phyloP scores from a whole-genome alignment of 805 yeast genomes.

The Yarrowia bubula region DNA sequence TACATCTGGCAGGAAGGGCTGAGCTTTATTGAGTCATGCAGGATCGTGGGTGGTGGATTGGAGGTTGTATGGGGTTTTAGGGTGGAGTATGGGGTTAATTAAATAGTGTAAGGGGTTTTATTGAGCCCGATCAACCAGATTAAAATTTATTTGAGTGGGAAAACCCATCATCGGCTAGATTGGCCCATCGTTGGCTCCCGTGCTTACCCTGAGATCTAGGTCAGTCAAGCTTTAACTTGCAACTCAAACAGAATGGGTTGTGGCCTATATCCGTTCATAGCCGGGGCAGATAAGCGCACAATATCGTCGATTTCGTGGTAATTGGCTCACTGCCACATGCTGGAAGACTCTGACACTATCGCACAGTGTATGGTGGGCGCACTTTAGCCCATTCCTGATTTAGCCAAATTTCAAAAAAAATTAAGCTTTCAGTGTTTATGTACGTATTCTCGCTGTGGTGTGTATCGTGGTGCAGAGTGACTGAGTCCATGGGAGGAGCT shows the following conservation, averaged over 20 bases:
- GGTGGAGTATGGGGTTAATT: background rate
- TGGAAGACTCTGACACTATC: background rate
- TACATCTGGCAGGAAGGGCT: background rate
- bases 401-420: constrained; percentile 1
- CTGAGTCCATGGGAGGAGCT: background rate
- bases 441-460: background rate
- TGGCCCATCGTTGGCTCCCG: background rate
- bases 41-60: background rate
- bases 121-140: too few species aligned
- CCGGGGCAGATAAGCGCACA: background rate
- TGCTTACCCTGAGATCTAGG: background rate
- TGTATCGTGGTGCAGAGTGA: background rate
- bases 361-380: background rate
- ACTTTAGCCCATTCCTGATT: background rate
- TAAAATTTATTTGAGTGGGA: too few species aligned
- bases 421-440: background rate
- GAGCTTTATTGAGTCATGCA: constrained; percentile 22
- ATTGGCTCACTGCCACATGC: background rate
- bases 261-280: background rate
- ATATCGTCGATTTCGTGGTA: background rate
- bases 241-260: background rate
- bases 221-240: constrained; percentile 8
- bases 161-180: background rate
- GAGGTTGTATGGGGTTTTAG: too few species aligned
- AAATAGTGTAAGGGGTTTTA: background rate